A percentile compares a stretch with the other conserved stretches of the same genome.
Conservation (phyloP, 352 stramenopile species). For the Pythium vanterpoolii region DNA sequence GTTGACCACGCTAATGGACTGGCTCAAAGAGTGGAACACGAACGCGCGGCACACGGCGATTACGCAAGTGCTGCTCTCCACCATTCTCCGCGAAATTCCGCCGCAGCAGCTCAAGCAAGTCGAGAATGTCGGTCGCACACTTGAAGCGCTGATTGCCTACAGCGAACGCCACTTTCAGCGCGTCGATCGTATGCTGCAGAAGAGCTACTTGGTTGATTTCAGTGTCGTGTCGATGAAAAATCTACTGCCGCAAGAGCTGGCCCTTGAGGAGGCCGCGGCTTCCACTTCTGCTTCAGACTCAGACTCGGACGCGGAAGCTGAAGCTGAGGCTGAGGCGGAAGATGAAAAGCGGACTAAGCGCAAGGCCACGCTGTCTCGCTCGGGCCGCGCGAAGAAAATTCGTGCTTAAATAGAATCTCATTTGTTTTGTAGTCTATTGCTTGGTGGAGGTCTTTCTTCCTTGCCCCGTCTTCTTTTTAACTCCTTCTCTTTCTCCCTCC, state of each 20-base stretch:
- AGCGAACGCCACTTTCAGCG: constrained; percentile 97
- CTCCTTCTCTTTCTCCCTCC: background rate
- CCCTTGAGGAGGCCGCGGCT: constrained; percentile 13
- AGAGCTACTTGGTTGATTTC: constrained; percentile 97
- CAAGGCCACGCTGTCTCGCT: background rate
- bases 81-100: constrained; percentile 76
- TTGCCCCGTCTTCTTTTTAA: background rate
- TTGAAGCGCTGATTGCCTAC: constrained; percentile 95
- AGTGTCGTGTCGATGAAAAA: constrained; percentile 87
- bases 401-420: constrained; percentile 17
- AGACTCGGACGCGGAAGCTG: constrained; percentile 6
- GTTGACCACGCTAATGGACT: constrained; percentile 90
- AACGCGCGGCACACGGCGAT: constrained; percentile 93
- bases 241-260: constrained; percentile 48
- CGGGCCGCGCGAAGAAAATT: constrained; percentile 16
- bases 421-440: background rate
- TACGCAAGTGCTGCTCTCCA: constrained; percentile 92
- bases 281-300: constrained; percentile 13
- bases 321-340: constrained; percentile 7
- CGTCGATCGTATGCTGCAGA: constrained; percentile 94
- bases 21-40: constrained; percentile 98
- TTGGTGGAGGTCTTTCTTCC: background rate
- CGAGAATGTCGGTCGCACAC: constrained; percentile 65
- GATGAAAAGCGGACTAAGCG: constrained; percentile 22
- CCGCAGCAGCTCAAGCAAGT: constrained; percentile 68